phyloP scores from a whole-genome alignment of 164 flowering plant species.

The Berberis thunbergii region DNA sequence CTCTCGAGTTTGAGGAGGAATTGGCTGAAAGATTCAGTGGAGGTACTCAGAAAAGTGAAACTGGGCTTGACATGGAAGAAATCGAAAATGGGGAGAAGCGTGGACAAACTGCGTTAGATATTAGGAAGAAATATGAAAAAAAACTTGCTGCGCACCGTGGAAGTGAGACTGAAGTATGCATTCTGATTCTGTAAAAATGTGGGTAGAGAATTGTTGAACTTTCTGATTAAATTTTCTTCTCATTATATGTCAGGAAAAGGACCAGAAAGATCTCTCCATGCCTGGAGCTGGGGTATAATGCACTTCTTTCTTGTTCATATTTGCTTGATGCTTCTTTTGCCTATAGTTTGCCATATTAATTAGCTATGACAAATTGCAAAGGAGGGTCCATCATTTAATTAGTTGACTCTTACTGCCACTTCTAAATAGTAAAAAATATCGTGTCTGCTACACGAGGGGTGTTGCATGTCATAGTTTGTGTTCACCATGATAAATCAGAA shows the following conservation, averaged over 20 bases:
- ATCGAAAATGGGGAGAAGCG: slow-evolving; percentile 38
- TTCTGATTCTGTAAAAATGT: background rate
- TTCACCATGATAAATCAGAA: no score
- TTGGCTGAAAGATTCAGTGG: slow-evolving; percentile 93
- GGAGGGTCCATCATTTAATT: no score
- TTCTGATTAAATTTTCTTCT: slow-evolving; percentile 2
- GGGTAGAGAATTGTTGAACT: background rate
- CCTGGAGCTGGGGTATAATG: slow-evolving; percentile 94
- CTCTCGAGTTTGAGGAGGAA: slow-evolving; percentile 95
- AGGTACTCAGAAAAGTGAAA: slow-evolving; percentile 46
- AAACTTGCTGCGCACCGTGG: slow-evolving; percentile 75
- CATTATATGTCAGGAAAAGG: slow-evolving; percentile 47
- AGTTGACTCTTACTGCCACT: no score
- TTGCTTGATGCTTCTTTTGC: no score
- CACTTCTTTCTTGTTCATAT: background rate
- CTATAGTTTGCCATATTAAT: no score
- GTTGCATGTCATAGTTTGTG: no score
- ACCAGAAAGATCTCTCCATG: slow-evolving; percentile 55
- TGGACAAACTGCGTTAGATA: slow-evolving; percentile 61
- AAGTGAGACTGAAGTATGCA: slow-evolving; percentile 46
- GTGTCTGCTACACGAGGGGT: no score
- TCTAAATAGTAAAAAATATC: no score
- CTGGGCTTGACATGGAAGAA: slow-evolving; percentile 50
- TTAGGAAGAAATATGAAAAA: slow-evolving; percentile 87
- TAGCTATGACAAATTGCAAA: no score